Evolutionary conservation across 2,329 filamentous ascomycete species (phyloP).

Genomic region (Acrodontium crateriforme): DNA sequence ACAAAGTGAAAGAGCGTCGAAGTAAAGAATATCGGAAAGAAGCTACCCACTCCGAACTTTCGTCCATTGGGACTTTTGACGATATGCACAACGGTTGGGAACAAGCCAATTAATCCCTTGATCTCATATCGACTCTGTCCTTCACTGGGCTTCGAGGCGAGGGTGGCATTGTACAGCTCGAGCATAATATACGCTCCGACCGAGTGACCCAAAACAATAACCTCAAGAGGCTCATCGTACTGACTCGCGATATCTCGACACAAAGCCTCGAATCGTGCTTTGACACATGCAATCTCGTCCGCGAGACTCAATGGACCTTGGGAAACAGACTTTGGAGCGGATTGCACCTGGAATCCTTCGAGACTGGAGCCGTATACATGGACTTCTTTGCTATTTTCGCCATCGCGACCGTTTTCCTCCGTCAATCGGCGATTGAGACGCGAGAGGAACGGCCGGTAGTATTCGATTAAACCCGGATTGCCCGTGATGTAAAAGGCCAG

Average conservation of each 20-base stretch:
- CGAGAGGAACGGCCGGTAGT: constrained; percentile 55
- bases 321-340: neutral
- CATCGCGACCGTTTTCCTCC: constrained; percentile 1
- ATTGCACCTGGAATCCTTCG: constrained; percentile 28
- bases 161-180: too few relatives aligned
- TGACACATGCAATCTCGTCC: constrained; percentile 37
- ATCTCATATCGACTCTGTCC: too few relatives aligned
- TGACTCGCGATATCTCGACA: neutral
- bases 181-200: constrained; percentile 34
- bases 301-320: constrained; percentile 27
- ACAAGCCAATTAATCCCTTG: constrained; percentile 29
- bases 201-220: constrained; percentile 33
- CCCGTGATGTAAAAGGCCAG: constrained; percentile 63
- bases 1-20: too few relatives aligned
- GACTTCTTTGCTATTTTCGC: too few relatives aligned
- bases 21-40: constrained; percentile 16
- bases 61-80: constrained; percentile 29
- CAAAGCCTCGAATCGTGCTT: constrained; percentile 25
- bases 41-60: constrained; percentile 22
- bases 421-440: constrained; percentile 32
- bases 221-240: constrained; percentile 7
- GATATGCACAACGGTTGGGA: constrained; percentile 35
- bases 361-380: constrained; percentile 12
- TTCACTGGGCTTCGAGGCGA: too few relatives aligned
- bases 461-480: constrained; percentile 62